Evolutionary conservation across 345 rosid species (phyloP), one percentile per base, ranked within the genome.

Genomic region (Lumnitzera littorea): DNA sequence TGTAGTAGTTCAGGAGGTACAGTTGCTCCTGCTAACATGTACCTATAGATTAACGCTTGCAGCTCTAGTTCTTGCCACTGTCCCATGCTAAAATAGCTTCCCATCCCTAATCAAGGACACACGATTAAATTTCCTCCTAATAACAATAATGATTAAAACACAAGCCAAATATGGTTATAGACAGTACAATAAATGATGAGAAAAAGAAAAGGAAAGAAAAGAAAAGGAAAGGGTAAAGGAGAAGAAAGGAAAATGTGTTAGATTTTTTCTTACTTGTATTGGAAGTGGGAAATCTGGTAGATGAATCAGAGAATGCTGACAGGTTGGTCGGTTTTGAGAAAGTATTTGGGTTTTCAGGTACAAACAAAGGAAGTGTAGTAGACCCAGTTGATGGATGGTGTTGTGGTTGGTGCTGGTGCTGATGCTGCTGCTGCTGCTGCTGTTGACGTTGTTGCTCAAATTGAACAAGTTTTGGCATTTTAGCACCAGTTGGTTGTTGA

Each of bases 41-140:
- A 91, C 50, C 96, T 84, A 61, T 84, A 94, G 72, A 94, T 94
- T 88, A 88, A 70, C 58, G 96, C 97, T 72, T 94, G 99, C 41
- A 91, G 80, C 76, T 94, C 95, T 31, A 94, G 88, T 67, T 94
- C 97, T 69, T 94, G 97, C 95, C 91, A 78, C 69, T 91, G 99
- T 54, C 76, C 69, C 84, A 73, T 79, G 80, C 96, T 91, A 57
- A 94, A 94, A 72, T 66, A 80, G 57, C 91, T 81, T 48, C 87
- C 86, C 87, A 84, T 80, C 74, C 77, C 98, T 91, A 63, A 50
- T 46, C 48, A 71, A 60, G 65, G 12, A 20, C 11, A 24, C 31
- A 53, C 23, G 29, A 29, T 9, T 15, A 12, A n/a, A 54, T 0
- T 41, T 15, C 20, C 20, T 20, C 20, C 11, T 57, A 9, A 14